phyloP scores from a whole-genome alignment of 768 basidiomycete species.

The Tulasnella sp. region DNA sequence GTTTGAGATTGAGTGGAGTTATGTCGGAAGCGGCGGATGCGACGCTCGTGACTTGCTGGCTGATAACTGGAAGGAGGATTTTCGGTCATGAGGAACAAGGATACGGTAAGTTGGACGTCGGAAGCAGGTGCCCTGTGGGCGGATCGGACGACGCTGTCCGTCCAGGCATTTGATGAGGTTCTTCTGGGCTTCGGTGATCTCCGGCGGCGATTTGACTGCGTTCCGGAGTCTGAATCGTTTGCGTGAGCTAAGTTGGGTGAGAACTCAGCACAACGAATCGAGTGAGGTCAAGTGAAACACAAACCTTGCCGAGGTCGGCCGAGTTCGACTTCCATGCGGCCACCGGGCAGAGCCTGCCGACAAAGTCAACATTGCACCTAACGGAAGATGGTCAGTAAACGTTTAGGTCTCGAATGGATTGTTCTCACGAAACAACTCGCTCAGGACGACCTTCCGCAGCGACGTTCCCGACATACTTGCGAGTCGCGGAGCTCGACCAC shows the following conservation, averaged over 20 bases:
- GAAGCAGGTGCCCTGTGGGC: conserved; percentile 63
- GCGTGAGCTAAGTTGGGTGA: conserved; percentile 51
- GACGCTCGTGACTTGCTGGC: conserved; percentile 60
- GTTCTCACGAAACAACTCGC: conserved; percentile 71
- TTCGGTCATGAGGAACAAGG: conserved; percentile 48
- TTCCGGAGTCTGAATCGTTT: conserved; percentile 94
- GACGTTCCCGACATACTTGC: conserved; percentile 89
- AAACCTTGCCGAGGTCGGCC: conserved; percentile 47
- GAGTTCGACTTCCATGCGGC: conserved; percentile 34
- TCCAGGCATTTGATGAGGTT: conserved; percentile 89
- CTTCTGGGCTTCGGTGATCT: conserved; percentile 95
- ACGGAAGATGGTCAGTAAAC: conserved; percentile 1
- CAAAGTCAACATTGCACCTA: conserved; percentile 51
- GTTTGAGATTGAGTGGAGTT: conserved; percentile 89
- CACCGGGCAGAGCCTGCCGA: conserved; percentile 36
- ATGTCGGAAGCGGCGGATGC: conserved; percentile 70
- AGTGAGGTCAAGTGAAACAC: not conserved
- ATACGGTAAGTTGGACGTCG: conserved; percentile 43
- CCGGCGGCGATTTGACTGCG: conserved; percentile 91
- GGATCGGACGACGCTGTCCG: conserved; percentile 89
- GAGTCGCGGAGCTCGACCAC: conserved; percentile 92
- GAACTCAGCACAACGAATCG: not conserved
- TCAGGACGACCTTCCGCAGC: conserved; percentile 89
- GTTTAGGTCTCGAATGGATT: conserved; percentile 30
- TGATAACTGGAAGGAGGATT: conserved; percentile 95